phyloP scores from a whole-genome alignment of 805 yeast species.

The Hagleromyces aurorensis region DNA sequence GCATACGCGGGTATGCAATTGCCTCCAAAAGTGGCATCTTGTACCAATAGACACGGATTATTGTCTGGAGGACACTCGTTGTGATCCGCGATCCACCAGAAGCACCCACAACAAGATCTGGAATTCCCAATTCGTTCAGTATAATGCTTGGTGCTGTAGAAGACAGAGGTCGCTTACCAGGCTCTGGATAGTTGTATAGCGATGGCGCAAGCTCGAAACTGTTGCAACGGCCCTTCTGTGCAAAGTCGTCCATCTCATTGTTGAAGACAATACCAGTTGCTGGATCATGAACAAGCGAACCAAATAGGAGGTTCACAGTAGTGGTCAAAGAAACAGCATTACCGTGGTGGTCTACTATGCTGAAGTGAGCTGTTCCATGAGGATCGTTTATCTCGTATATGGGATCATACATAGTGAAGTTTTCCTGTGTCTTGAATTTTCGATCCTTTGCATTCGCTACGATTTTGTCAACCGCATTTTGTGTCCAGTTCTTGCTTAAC shows the following conservation, averaged over 20 bases:
- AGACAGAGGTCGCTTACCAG: conserved; percentile 76
- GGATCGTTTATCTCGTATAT: conserved; percentile 70
- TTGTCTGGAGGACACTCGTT: conserved; percentile 75
- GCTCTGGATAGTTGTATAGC: conserved; percentile 64
- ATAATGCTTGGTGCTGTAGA: conserved; percentile 75
- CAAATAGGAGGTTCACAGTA: conserved; percentile 78
- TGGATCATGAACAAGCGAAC: conserved; percentile 74
- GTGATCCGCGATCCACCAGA: conserved; percentile 91
- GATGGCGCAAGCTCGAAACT: conserved; percentile 81
- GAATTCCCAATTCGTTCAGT: conserved; percentile 37
- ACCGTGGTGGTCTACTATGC: conserved; percentile 63
- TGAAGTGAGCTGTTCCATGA: conserved; percentile 85
- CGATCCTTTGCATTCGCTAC: conserved; percentile 31
- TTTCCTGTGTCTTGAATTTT: conserved; percentile 40
- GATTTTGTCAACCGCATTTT: conserved; percentile 41
- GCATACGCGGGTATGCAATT: conserved; percentile 73
- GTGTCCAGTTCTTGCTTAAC: conserved; percentile 50
- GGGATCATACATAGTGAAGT: conserved; percentile 74
- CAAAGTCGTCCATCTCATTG: conserved; percentile 93
- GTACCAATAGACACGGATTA: conserved; percentile 57
- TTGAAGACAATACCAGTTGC: conserved; percentile 76
- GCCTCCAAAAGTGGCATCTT: conserved; percentile 54
- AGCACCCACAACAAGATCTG: conserved; percentile 75
- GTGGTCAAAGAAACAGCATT: conserved; percentile 86
- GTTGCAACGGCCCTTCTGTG: conserved; percentile 59